Base-by-base conservation (phyloP, 768 basidiomycete species). In the Melanogaster broomeanus region DNA sequence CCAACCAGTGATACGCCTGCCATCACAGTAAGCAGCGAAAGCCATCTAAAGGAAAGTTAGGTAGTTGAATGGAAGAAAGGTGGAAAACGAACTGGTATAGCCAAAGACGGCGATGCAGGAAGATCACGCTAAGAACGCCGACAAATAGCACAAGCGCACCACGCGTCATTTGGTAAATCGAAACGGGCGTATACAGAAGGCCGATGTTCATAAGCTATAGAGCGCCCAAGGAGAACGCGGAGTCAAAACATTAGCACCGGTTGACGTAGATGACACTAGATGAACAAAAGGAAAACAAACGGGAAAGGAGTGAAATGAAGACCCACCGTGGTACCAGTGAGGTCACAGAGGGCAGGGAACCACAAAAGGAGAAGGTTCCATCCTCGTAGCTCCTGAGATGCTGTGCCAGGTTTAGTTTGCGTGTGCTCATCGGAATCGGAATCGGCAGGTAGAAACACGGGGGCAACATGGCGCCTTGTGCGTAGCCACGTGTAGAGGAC, bases 81-180 rank as follows among this genome's bases (percentile, higher is more conserved):
- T n/a, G n/a, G 46, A 35, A 46, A 35, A 58, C 69, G 22, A 43
- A 92, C 87, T 97, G 94, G 68, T 95, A 95, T 48, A 90, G 75
- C 83, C 85, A 91, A 40, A 96, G 82, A 55, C 79, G 81, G 58
- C 95, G 85, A 44, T 79, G 81, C 52, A 99, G 84, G 78, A 98
- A 98, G 50, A 94, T 67, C 62, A 98, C 94, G 45, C 88, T 90
- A 60, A 98, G 82, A 49, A 90, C 64, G 41, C 93, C 96, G 53
- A 98, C 96, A 71, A 94, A 98, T 48, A 96, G 80, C 42, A 97
- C 93, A 51, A 97, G 84, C 38, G 93, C 88, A 45, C 95, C 94
- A 52, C 89, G 85, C 54, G 87, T 92, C 94, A 97, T 96, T 71
- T 97, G 96, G 76, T 92, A 98, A 61, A 98, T 93, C 38, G 91